Percentiles rank a stretch among this genome's conserved stretches.
These are phyloP conservation scores for Schoenoplectus triqueter DNA, from an alignment of 202 grass and related monocot species.

Conservation along the genomic window DNA sequence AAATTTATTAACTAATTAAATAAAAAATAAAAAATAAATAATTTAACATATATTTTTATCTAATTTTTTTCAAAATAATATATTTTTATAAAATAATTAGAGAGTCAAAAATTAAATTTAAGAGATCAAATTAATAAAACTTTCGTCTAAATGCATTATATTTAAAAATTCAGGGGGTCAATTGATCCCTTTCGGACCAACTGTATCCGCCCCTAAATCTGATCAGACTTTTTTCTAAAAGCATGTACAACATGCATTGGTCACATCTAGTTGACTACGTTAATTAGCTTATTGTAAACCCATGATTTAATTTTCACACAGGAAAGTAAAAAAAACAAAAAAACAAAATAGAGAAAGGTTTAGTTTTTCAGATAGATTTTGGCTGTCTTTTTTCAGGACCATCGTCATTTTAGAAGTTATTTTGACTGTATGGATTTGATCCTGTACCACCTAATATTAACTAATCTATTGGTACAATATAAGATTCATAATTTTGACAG, in stretches of 20 bases:
- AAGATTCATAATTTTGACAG: neutral
- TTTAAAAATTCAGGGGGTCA: too few species aligned
- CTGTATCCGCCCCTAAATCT: too few species aligned
- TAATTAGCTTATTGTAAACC: neutral
- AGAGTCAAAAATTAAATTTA: too few species aligned
- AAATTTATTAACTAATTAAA: too few species aligned
- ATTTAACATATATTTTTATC: too few species aligned
- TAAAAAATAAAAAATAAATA: too few species aligned
- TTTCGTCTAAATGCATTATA: too few species aligned
- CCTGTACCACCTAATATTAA: conserved; percentile 22
- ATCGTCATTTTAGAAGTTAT: neutral
- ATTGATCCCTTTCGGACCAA: too few species aligned
- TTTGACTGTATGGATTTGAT: neutral
- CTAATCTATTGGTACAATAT: neutral
- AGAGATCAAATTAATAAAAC: too few species aligned
- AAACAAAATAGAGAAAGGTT: neutral
- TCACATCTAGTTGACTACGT: conserved; percentile 29
- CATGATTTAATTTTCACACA: neutral
- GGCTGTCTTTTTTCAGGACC: neutral
- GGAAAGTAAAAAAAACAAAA: neutral
- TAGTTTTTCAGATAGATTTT: neutral
- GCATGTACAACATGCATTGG: conserved; percentile 29
- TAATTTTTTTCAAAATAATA: too few species aligned
- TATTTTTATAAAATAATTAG: too few species aligned
- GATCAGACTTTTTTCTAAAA: neutral